Evolutionary conservation across 2,329 filamentous ascomycete genomes (phyloP), one percentile per base, ranked within the genome.

Genomic region (Dothiorella sarmentorum): DNA sequence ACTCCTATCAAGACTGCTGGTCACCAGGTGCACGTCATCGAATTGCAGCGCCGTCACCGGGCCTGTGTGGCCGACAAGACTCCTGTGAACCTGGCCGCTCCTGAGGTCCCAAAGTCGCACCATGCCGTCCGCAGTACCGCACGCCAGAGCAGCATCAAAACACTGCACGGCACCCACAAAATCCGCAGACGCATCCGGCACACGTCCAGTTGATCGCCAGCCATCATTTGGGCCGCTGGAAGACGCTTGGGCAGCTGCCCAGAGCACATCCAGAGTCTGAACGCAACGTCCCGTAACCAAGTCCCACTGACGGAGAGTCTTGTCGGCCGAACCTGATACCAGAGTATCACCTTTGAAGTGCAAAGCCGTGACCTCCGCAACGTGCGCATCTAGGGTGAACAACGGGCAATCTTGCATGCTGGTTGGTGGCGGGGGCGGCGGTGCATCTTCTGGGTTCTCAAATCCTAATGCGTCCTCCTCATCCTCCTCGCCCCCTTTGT

Each of bases 261-360:
- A 99, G 72, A 99, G 89, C 6, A 99, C 93, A 74, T 99, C 94
- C 49, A 99, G 80, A 2, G 94, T 99, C 75, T 99, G 94, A 56
- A 99, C 90, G 73, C 94, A 97, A 49, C 94, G 88, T n/a, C 94
- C 94, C 72, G 92, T 97, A 67, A 93, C 90, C 51, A 99, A 81
- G 78, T 99, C 94, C 94, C 94, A 99, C 73, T 99, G 94, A 43
- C 94, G 87, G 58, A 99, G 80, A 1, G 94, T 99, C 80, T 99
- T 99, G 77, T 99, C 94, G 0, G 94, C 89, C 7, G 93, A 97
- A 11, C 94, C 94, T 2, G 94, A 99, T 29, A 99, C 91, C 15
- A 99, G 82, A 0, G 90, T 91, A 65, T 96, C 87, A 58, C 90
- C 90, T 61, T 86, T 84, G 76, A 99, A 96, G 75, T 97, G 88